A percentile compares a stretch with the other conserved stretches of the same genome.
Conservation (phyloP, 2,329 filamentous ascomycete species). For the Arthrobotrys musiformis region DNA sequence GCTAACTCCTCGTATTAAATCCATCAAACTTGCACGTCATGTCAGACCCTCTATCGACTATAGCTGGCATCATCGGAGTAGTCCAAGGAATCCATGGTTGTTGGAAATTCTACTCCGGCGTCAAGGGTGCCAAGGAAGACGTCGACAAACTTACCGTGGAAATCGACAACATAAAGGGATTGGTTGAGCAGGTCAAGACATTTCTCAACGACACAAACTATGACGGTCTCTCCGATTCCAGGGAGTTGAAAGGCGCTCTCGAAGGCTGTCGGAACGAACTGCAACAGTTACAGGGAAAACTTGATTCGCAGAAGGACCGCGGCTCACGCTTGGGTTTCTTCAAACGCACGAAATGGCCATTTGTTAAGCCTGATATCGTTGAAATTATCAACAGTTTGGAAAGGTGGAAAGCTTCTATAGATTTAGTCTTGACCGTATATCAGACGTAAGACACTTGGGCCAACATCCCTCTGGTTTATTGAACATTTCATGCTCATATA, state of each 20-base stretch:
- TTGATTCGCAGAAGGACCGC: not conserved
- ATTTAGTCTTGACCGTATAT: not conserved
- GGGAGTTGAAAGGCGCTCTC: not conserved
- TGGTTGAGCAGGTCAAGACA: not conserved
- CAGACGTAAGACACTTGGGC: not conserved
- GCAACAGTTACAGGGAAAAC: not conserved
- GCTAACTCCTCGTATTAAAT: too few relatives aligned
- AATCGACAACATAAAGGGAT: not conserved
- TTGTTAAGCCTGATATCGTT: not conserved
- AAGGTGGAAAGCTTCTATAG: constrained; percentile 1
- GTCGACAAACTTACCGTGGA: not conserved
- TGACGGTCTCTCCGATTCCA: not conserved
- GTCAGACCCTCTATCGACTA: not conserved
- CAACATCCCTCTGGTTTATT: not conserved
- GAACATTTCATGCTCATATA: not conserved
- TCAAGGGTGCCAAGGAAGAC: not conserved
- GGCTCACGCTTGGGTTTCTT: not conserved
- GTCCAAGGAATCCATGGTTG: not conserved
- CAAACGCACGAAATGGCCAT: constrained; percentile 22
- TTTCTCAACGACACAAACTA: not conserved
- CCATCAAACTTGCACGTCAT: not conserved
- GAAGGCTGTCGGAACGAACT: not conserved
- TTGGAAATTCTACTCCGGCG: not conserved
- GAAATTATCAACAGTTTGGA: constrained; percentile 14
- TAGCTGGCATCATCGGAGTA: not conserved